Conservation (phyloP, 1,284 basidiomycete species). For the Ceratobasidium sp. region DNA sequence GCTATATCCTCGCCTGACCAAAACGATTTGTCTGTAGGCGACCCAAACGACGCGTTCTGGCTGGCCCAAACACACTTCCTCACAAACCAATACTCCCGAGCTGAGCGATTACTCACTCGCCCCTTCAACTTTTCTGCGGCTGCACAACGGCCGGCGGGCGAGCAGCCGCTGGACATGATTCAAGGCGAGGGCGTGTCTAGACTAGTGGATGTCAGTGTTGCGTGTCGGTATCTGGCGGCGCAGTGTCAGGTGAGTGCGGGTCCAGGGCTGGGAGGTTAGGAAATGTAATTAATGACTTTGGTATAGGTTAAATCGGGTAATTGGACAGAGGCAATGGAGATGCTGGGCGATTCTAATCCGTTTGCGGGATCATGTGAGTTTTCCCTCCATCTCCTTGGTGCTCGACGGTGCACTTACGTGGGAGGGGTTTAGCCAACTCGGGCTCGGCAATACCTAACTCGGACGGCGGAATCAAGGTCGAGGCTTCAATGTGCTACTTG, state of each 20-base stretch:
- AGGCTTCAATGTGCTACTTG: slow-evolving; percentile 94
- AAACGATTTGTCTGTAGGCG: slow-evolving; percentile 62
- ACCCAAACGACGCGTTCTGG: slow-evolving; percentile 98
- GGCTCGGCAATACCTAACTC: slow-evolving; percentile 76
- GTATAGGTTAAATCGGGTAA: slow-evolving; percentile 83
- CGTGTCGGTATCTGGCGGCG: slow-evolving; percentile 93
- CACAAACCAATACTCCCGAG: slow-evolving; percentile 93
- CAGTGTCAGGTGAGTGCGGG: slow-evolving; percentile 77
- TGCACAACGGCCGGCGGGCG: slow-evolving; percentile 61
- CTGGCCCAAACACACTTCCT: slow-evolving; percentile 97
- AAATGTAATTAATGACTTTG: background rate
- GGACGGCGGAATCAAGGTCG: slow-evolving; percentile 91
- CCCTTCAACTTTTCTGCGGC: slow-evolving; percentile 68
- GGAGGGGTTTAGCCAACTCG: slow-evolving; percentile 62
- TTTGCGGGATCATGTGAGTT: slow-evolving; percentile 74
- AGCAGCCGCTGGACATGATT: slow-evolving; percentile 55
- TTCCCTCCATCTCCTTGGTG: slow-evolving; percentile 43
- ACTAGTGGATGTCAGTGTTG: slow-evolving; percentile 89
- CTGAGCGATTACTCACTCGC: slow-evolving; percentile 88
- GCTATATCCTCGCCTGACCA: slow-evolving; percentile 5
- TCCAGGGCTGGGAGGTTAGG: background rate
- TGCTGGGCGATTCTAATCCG: slow-evolving; percentile 92
- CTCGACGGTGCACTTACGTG: background rate
- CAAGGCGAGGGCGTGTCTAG: slow-evolving; percentile 55
- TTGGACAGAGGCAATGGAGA: slow-evolving; percentile 91